Conservation (phyloP, 2,329 filamentous ascomycete species). For the Myriosclerotinia scirpicola region DNA sequence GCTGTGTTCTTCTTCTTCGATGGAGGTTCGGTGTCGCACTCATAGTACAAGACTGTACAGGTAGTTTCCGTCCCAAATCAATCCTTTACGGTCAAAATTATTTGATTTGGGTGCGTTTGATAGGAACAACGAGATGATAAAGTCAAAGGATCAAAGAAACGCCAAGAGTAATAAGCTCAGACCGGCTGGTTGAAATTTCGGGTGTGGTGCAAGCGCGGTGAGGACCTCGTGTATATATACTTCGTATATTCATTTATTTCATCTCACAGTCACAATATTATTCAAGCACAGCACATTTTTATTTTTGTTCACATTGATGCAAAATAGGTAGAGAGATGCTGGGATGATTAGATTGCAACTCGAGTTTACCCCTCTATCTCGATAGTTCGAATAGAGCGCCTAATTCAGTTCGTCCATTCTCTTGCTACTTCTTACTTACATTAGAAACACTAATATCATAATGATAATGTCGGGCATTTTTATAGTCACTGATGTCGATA, state of each 20-base stretch:
- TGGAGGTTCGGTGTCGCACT: constrained; percentile 5
- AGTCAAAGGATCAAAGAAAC: background rate
- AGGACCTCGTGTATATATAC: background rate
- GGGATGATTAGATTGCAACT: no score
- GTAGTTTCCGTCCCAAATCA: background rate
- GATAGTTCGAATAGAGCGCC: background rate
- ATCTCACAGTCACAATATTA: background rate
- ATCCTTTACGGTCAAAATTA: background rate
- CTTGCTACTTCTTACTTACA: no score
- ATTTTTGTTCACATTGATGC: background rate
- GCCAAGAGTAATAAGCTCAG: constrained; percentile 20
- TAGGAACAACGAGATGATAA: background rate
- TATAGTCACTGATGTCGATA: no score
- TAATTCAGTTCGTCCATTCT: no score
- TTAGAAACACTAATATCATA: no score
- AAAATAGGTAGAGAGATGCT: background rate
- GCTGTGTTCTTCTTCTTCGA: constrained; percentile 19
- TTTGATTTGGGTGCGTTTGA: background rate
- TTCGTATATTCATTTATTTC: background rate
- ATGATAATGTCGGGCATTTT: no score
- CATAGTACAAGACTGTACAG: constrained; percentile 15
- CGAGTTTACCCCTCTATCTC: no score
- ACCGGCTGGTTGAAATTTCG: constrained; percentile 1
- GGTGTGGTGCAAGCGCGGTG: background rate
- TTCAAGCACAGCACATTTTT: no score